These are phyloP conservation scores for Linnemannia hyalina DNA, from an alignment of 192 early-diverging fungal genomes.

Conservation along the genomic window DNA sequence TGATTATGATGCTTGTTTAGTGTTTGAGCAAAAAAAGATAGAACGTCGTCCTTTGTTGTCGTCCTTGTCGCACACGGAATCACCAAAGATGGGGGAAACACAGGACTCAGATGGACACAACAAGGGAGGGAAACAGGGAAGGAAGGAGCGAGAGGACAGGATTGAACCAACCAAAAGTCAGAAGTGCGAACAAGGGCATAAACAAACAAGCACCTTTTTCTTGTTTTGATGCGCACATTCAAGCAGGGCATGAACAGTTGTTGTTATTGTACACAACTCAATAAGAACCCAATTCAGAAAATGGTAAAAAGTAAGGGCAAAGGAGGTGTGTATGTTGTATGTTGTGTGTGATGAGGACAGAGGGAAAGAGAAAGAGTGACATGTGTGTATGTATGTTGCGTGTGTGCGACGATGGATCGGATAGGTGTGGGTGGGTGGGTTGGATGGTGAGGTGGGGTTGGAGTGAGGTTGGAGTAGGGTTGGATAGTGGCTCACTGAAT, in stretches of 20 bases:
- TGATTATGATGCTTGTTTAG: too few relatives aligned
- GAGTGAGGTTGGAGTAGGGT: background rate
- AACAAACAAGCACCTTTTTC: background rate
- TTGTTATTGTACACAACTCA: too few relatives aligned
- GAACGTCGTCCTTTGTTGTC: background rate
- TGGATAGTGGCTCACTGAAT: background rate
- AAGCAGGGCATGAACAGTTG: too few relatives aligned
- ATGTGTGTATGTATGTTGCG: background rate
- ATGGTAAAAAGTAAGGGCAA: background rate
- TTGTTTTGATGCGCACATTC: too few relatives aligned
- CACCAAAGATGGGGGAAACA: background rate
- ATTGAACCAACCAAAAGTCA: background rate
- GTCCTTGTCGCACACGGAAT: background rate
- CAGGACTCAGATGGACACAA: background rate
- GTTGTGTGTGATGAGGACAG: too few relatives aligned
- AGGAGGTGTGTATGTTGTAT: background rate
- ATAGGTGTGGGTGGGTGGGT: background rate
- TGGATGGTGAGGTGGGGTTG: background rate
- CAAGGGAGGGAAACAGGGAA: background rate
- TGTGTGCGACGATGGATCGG: background rate
- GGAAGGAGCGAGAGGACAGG: background rate
- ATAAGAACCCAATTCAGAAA: background rate
- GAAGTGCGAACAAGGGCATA: slow-evolving; percentile 5
- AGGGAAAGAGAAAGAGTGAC: too few relatives aligned
- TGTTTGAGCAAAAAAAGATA: background rate